Evolutionary conservation across 106 monocot genomes (phyloP).

Genomic region (Dendrobium officinale): DNA sequence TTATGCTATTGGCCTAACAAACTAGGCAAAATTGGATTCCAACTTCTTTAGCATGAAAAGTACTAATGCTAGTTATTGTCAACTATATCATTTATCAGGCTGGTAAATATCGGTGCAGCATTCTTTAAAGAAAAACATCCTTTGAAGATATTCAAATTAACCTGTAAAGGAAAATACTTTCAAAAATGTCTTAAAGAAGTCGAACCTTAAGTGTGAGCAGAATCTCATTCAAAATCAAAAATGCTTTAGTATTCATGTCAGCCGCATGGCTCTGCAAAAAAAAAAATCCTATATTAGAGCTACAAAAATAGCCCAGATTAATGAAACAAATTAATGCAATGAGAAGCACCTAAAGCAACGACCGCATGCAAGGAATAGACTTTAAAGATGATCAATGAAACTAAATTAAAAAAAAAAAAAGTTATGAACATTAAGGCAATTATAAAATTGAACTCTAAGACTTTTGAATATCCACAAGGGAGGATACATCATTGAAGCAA

Average conservation of each 20-base stretch:
- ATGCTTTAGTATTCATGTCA: conserved; percentile 37
- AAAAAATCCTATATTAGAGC: conserved; percentile 3
- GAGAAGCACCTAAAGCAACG: not conserved
- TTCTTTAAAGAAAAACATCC: not conserved
- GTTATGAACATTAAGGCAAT: not conserved
- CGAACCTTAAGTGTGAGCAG: conserved; percentile 76
- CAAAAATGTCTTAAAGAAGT: not conserved
- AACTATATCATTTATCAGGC: not conserved
- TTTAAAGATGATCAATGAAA: not conserved
- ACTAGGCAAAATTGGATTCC: too few relatives aligned
- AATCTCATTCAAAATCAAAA: conserved; percentile 83
- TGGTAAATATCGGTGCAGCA: not conserved
- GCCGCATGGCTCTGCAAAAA: conserved; percentile 57
- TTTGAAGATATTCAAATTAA: not conserved
- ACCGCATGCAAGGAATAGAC: not conserved
- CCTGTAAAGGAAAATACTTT: not conserved
- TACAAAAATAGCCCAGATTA: not conserved
- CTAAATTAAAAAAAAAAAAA: not conserved
- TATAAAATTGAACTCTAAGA: not conserved
- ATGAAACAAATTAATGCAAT: not conserved
- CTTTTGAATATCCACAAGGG: not conserved
- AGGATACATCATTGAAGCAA: not conserved
- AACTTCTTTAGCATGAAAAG: not conserved
- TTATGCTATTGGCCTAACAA: too few relatives aligned
- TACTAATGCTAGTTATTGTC: not conserved